phyloP scores from a whole-genome alignment of 2,329 filamentous ascomycete genomes.

The Alternaria triticimaculans region DNA sequence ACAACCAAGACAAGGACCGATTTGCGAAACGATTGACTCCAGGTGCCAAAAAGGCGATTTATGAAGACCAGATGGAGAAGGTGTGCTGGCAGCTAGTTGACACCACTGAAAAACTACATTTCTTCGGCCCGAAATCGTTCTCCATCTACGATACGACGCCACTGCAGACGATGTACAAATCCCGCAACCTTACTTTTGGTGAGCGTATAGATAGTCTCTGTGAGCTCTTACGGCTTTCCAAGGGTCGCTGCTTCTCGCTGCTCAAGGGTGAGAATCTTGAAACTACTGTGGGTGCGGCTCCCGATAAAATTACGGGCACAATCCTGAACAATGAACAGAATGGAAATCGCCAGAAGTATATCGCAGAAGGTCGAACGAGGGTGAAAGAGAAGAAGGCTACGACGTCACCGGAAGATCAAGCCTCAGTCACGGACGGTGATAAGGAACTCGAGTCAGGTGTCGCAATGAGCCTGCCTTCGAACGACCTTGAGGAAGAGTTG shows the following conservation, averaged over 20 bases:
- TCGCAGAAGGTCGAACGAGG: not conserved
- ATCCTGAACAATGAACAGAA: not conserved
- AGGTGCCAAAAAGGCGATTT: not conserved
- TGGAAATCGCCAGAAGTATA: not conserved
- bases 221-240: conserved; percentile 9
- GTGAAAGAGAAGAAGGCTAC: not conserved
- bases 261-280: conserved; percentile 18
- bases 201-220: conserved; percentile 14
- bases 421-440: not conserved
- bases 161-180: conserved; percentile 1
- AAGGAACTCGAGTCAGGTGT: not conserved
- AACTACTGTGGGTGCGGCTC: not conserved
- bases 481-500: not conserved
- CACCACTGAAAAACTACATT: conserved; percentile 11
- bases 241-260: conserved; percentile 14
- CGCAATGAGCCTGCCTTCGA: not conserved
- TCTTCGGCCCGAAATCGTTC: conserved; percentile 2
- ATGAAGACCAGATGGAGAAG: conserved; percentile 14
- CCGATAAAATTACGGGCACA: not conserved
- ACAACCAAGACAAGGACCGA: not conserved
- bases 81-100: conserved; percentile 20
- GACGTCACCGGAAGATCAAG: not conserved
- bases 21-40: conserved; percentile 13
- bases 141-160: conserved; percentile 8
- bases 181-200: conserved; percentile 9